Evolutionary conservation across 192 early-diverging fungal species (phyloP).

Genomic region (Chytriomyces confervae): DNA sequence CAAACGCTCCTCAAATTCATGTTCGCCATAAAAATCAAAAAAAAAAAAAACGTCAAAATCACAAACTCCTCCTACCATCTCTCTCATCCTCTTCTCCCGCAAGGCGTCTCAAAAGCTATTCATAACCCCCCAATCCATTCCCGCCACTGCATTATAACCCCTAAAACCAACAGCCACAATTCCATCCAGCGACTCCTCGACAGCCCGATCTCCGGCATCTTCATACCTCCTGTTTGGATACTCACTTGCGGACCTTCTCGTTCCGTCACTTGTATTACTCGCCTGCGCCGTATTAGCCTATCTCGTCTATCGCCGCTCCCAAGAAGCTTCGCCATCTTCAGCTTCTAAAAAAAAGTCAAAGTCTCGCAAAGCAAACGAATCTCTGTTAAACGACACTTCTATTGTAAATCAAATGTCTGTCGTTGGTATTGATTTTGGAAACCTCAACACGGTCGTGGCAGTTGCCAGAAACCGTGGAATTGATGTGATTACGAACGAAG

Average conservation of each 20-base stretch:
- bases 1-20: no score
- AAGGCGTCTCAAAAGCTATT: no score
- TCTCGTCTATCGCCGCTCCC: constrained; percentile 21
- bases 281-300: constrained; percentile 35
- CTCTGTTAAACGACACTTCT: constrained; percentile 26
- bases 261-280: constrained; percentile 31
- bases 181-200: background rate
- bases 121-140: no score
- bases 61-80: no score
- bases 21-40: no score
- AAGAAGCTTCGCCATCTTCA: background rate
- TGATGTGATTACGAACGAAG: constrained; percentile 96
- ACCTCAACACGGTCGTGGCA: constrained; percentile 93
- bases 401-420: constrained; percentile 58
- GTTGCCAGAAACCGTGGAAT: constrained; percentile 98
- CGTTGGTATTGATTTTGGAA: constrained; percentile 96
- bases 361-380: constrained; percentile 19
- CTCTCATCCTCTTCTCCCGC: no score
- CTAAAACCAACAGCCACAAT: background rate
- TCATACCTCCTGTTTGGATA: background rate
- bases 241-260: constrained; percentile 17
- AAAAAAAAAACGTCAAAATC: no score
- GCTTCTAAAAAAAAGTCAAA: background rate
- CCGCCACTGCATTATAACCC: no score
- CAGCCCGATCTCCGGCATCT: background rate